Conservation (phyloP, 2,329 filamentous ascomycete genomes). For the Trematosphaeria pertusa region DNA sequence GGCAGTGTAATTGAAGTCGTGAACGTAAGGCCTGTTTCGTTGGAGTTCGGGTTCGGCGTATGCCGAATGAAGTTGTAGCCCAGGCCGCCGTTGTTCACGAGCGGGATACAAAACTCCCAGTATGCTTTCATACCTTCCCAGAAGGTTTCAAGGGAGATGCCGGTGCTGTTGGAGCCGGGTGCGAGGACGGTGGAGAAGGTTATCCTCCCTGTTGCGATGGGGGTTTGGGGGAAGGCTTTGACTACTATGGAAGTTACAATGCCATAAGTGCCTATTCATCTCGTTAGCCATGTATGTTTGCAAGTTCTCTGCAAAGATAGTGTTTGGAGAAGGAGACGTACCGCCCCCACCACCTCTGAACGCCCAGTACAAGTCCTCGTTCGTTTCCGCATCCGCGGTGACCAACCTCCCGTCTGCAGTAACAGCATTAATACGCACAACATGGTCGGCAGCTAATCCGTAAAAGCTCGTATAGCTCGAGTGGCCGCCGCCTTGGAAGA, state of each 20-base stretch:
- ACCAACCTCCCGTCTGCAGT: slow-evolving; percentile 30
- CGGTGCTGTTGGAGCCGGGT: slow-evolving; percentile 10
- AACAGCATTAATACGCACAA: slow-evolving; percentile 26
- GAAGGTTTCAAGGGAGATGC: slow-evolving; percentile 28
- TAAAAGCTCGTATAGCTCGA: slow-evolving; percentile 56
- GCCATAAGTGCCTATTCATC: slow-evolving; percentile 30
- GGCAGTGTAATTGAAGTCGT: slow-evolving; percentile 27
- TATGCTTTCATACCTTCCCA: slow-evolving; percentile 34
- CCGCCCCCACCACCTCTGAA: slow-evolving; percentile 36
- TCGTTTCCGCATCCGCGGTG: slow-evolving; percentile 19
- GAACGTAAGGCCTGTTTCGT: slow-evolving; percentile 25
- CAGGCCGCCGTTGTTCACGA: slow-evolving; percentile 31
- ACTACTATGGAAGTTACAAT: slow-evolving; percentile 34
- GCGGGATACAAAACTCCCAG: slow-evolving; percentile 19
- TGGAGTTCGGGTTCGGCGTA: slow-evolving; percentile 10
- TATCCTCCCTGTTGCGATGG: slow-evolving; percentile 21
- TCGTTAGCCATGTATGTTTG: background rate
- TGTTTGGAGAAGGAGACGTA: slow-evolving; percentile 12
- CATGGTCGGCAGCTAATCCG: slow-evolving; percentile 32
- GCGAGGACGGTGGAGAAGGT: slow-evolving; percentile 26
- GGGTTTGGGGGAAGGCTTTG: slow-evolving; percentile 44
- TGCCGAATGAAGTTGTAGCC: slow-evolving; percentile 39
- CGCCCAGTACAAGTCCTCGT: slow-evolving; percentile 34
- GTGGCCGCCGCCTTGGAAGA: slow-evolving; percentile 58
- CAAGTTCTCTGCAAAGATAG: background rate